phyloP scores from a whole-genome alignment of 179 eudicot species.

The Actinidia polygama region DNA sequence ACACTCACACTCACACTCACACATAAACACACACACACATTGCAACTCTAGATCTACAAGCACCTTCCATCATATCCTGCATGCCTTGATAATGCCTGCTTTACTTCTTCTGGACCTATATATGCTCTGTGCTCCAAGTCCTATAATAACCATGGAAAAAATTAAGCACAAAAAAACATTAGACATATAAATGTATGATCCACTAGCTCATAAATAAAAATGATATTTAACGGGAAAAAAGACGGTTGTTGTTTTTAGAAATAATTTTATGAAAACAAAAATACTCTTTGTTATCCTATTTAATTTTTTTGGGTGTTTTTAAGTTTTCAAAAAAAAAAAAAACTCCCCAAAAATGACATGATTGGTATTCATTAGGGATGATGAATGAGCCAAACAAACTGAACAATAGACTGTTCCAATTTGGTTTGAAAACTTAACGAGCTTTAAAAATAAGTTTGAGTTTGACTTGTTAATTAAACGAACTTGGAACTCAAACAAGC shows the following conservation, averaged over 20 bases:
- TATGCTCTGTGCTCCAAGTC: constrained; percentile 54
- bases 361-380: neutral
- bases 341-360: too few relatives aligned
- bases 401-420: neutral
- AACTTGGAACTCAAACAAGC: neutral
- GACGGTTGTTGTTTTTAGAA: too few relatives aligned
- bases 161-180: neutral
- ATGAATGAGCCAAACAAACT: neutral
- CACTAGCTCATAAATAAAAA: too few relatives aligned
- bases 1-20: too few relatives aligned
- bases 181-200: neutral
- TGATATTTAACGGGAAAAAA: too few relatives aligned
- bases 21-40: too few relatives aligned
- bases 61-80: constrained; percentile 41
- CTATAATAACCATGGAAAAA: constrained; percentile 24
- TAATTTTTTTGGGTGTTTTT: too few relatives aligned
- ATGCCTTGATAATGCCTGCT: constrained; percentile 71
- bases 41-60: too few relatives aligned
- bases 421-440: neutral
- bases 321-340: too few relatives aligned
- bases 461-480: neutral
- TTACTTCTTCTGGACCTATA: constrained; percentile 66
- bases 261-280: too few relatives aligned
- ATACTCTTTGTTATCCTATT: too few relatives aligned
- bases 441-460: neutral